A percentile compares a stretch with the other conserved stretches of the same genome.
phyloP scores from a whole-genome alignment of 345 rosid genomes.

The Turnera subulata region DNA sequence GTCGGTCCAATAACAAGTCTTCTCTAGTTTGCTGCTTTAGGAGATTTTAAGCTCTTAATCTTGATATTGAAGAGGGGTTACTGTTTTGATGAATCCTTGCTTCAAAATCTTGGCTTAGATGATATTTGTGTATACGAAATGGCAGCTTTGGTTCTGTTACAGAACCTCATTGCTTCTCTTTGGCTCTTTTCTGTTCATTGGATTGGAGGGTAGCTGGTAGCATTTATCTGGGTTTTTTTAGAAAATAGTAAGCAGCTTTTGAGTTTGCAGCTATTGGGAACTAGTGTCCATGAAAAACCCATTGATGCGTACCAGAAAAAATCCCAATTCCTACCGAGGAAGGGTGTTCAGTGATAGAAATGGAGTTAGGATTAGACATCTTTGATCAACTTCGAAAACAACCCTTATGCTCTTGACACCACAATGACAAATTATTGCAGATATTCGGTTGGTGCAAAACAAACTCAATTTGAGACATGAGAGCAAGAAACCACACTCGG shows the following conservation, averaged over 20 bases:
- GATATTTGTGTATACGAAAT: conserved; percentile 10
- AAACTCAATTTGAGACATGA: conserved; percentile 33
- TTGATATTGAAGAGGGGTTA: too few species aligned
- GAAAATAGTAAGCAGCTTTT: not conserved
- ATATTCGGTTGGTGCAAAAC: conserved; percentile 68
- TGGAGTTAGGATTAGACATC: too few species aligned
- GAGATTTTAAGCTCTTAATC: too few species aligned
- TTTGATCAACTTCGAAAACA: too few species aligned
- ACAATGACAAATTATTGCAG: too few species aligned
- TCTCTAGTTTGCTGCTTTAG: too few species aligned
- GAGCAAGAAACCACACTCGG: conserved; percentile 19
- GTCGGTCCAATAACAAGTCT: too few species aligned
- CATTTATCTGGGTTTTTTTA: not conserved
- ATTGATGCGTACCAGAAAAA: conserved; percentile 43
- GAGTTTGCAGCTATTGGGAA: not conserved
- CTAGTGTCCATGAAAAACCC: conserved; percentile 20
- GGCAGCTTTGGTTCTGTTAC: conserved; percentile 6
- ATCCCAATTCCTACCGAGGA: conserved; percentile 52
- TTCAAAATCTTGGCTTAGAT: too few species aligned
- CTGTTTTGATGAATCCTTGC: too few species aligned
- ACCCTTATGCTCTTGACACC: too few species aligned
- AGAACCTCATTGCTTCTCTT: conserved; percentile 12
- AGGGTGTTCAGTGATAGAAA: conserved; percentile 66
- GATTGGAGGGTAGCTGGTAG: not conserved
- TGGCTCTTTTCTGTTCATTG: not conserved